These are phyloP conservation scores for Amesomyces nigricolor DNA, from an alignment of 2,329 filamentous ascomycete species.

Conservation along the genomic window DNA sequence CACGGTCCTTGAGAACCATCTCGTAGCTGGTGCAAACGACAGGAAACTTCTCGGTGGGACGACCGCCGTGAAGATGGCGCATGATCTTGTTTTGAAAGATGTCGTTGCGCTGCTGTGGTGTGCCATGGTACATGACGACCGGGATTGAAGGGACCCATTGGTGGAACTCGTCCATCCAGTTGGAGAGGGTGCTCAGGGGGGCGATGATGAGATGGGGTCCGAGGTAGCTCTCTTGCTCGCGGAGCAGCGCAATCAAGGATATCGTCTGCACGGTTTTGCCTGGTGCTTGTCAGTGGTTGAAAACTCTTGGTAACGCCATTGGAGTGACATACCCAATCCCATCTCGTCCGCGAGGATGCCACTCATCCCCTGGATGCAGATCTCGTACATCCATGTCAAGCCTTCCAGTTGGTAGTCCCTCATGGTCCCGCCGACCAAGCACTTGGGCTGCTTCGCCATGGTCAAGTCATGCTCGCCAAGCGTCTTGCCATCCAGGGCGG, in stretches of 20 bases:
- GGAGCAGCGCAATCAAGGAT: conserved; percentile 75
- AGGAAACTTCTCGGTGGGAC: conserved; percentile 64
- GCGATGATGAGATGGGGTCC: conserved; percentile 90
- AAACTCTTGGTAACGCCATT: not conserved
- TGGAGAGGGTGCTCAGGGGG: conserved; percentile 84
- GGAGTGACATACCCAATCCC: conserved; percentile 57
- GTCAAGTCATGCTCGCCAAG: conserved; percentile 62
- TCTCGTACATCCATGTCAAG: conserved; percentile 90
- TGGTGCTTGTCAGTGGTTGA: conserved; percentile 25
- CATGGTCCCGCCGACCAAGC: conserved; percentile 85
- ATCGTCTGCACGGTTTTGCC: conserved; percentile 93
- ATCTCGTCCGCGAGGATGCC: conserved; percentile 93
- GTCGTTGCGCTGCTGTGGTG: conserved; percentile 66
- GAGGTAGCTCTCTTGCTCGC: conserved; percentile 75
- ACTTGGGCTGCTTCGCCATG: conserved; percentile 79
- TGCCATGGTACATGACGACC: conserved; percentile 85
- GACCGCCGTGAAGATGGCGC: conserved; percentile 57
- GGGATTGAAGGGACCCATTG: conserved; percentile 88
- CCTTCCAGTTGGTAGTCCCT: conserved; percentile 91
- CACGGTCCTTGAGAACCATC: conserved; percentile 86
- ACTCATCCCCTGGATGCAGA: conserved; percentile 72
- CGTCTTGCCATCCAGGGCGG: conserved; percentile 53
- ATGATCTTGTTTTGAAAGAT: conserved; percentile 70
- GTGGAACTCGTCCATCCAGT: conserved; percentile 92
- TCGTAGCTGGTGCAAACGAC: conserved; percentile 95